Conservation (phyloP, 257 asterid species). For the Lantana camara region DNA sequence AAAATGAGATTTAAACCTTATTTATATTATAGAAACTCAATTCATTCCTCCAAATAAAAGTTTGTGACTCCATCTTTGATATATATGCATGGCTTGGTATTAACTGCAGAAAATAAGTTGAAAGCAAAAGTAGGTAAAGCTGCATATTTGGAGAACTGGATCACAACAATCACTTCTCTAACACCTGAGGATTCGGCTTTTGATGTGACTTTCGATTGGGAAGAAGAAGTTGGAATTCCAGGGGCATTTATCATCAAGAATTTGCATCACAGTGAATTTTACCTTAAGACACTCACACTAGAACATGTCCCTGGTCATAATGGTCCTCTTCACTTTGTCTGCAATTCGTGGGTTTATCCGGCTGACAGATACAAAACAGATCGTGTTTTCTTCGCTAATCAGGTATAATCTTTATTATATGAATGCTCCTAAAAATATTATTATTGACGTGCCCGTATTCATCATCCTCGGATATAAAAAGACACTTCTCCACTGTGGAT, state of each 20-base stretch:
- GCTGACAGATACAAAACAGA: constrained; percentile 17
- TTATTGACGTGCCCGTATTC: too few species aligned
- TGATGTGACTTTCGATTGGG: constrained; percentile 31
- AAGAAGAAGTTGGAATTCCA: constrained; percentile 29
- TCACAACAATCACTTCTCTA: constrained; percentile 24
- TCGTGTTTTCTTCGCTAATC: constrained; percentile 31
- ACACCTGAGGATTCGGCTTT: constrained; percentile 38
- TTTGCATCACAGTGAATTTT: constrained; percentile 34
- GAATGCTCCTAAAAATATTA: too few species aligned
- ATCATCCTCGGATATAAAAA: too few species aligned
- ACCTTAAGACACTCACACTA: constrained; percentile 34
- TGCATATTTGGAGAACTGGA: constrained; percentile 46
- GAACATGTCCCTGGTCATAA: constrained; percentile 33
- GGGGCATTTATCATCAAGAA: constrained; percentile 31
- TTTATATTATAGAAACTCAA: too few species aligned
- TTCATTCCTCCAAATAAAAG: too few species aligned
- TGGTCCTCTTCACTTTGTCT: constrained; percentile 30
- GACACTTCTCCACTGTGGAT: too few species aligned
- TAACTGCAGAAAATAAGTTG: constrained; percentile 37
- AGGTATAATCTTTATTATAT: too few species aligned
- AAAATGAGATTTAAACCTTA: too few species aligned
- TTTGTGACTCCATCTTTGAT: too few species aligned
- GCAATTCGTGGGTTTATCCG: constrained; percentile 41
- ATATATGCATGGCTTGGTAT: too few species aligned
- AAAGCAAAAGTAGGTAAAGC: constrained; percentile 43